Evolutionary conservation across 305 asterid species (phyloP).

Genomic region (Caryopteris hybrid): DNA sequence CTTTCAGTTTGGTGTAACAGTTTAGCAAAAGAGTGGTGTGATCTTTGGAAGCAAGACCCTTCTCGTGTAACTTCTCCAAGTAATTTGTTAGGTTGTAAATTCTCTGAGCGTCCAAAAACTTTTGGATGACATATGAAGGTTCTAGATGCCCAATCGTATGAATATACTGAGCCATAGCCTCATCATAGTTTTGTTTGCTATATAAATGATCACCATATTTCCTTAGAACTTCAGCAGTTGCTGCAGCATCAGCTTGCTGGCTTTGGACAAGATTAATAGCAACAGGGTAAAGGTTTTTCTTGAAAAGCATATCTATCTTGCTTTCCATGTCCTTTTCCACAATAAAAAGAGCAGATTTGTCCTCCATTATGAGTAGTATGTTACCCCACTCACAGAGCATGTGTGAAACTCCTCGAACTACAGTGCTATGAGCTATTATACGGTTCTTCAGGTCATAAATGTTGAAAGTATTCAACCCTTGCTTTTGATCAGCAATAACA

Average conservation of each 20-base stretch:
- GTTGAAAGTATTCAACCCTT: constrained; percentile 68
- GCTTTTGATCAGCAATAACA: constrained; percentile 80
- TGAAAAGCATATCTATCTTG: constrained; percentile 95
- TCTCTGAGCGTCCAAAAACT: constrained; percentile 96
- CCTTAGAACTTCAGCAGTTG: constrained; percentile 95
- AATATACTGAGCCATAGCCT: constrained; percentile 94
- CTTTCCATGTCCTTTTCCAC: constrained; percentile 99
- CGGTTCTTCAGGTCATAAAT: constrained; percentile 90
- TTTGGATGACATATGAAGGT: constrained; percentile 95
- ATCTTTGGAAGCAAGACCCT: constrained; percentile 94
- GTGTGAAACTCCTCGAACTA: constrained; percentile 78
- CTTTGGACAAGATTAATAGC: constrained; percentile 94
- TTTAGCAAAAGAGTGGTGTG: constrained; percentile 94
- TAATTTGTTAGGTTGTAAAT: constrained; percentile 90
- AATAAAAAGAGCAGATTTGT: constrained; percentile 71
- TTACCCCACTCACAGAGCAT: constrained; percentile 98
- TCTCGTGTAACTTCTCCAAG: constrained; percentile 96
- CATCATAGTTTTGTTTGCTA: constrained; percentile 80
- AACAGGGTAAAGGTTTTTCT: constrained; percentile 87
- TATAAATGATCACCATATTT: constrained; percentile 96
- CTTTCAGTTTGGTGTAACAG: constrained; percentile 95
- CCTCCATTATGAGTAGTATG: constrained; percentile 74
- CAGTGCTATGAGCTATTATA: constrained; percentile 79
- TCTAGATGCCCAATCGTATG: constrained; percentile 92
- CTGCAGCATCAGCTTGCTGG: constrained; percentile 98